These are phyloP conservation scores for Naganishia sp. DNA, from an alignment of 1,284 basidiomycete genomes.

Conservation along the genomic window DNA sequence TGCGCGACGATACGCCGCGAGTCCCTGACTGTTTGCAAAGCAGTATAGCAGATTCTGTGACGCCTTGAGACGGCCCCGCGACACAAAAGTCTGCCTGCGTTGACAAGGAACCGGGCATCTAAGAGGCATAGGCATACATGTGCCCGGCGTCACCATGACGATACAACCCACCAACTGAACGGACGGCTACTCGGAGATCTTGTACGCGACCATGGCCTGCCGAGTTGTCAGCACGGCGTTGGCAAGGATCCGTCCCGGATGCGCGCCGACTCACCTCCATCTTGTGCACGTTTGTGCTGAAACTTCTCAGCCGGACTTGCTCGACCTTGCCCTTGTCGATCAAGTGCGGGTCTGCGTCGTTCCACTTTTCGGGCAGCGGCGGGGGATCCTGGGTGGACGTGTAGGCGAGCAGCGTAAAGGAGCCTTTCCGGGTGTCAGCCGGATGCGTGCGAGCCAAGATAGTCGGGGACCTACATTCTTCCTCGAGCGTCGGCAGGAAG, in stretches of 20 bases:
- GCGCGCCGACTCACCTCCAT: constrained; percentile 62
- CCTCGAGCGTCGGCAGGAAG: constrained; percentile 91
- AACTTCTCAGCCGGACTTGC: constrained; percentile 86
- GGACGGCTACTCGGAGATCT: constrained; percentile 31
- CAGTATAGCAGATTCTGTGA: no score
- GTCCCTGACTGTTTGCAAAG: no score
- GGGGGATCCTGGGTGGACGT: constrained; percentile 74
- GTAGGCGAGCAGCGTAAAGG: constrained; percentile 91
- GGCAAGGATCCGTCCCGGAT: no score
- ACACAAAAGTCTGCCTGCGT: no score
- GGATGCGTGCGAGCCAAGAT: no score
- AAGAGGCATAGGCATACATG: no score
- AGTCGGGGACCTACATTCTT: constrained; percentile 72
- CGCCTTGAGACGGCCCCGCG: no score
- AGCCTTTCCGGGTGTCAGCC: constrained; percentile 42
- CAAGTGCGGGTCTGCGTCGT: constrained; percentile 89
- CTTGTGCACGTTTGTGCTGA: constrained; percentile 85
- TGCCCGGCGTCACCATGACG: not conserved
- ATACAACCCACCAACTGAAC: not conserved
- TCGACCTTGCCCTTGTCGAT: constrained; percentile 96
- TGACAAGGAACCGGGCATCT: no score
- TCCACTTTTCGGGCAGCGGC: constrained; percentile 71
- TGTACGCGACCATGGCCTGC: constrained; percentile 38
- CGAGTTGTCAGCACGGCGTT: not conserved
- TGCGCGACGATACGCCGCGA: no score